phyloP scores from a whole-genome alignment of 1,284 basidiomycete genomes.

The Fomitiporia mediterranea region DNA sequence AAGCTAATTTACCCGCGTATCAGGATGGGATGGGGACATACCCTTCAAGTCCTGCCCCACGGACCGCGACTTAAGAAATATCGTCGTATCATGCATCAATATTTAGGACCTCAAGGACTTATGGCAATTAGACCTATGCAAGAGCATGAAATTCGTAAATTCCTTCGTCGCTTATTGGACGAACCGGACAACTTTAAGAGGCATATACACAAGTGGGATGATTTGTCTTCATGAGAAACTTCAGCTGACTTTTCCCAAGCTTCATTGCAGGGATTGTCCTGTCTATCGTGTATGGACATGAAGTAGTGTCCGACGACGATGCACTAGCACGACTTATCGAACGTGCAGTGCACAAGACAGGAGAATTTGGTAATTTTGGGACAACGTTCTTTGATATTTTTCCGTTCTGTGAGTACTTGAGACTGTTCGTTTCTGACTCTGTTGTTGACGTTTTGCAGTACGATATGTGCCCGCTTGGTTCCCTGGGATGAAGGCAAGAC shows the following conservation, averaged over 20 bases:
- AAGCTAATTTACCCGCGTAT: background rate
- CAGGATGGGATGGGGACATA: slow-evolving; percentile 26
- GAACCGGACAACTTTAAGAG: slow-evolving; percentile 22
- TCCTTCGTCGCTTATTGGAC: slow-evolving; percentile 23
- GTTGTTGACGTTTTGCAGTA: background rate
- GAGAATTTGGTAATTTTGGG: slow-evolving; percentile 7
- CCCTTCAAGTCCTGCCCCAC: slow-evolving; percentile 26
- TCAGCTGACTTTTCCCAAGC: slow-evolving; percentile 10
- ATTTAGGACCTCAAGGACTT: slow-evolving; percentile 23
- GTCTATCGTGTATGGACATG: slow-evolving; percentile 8
- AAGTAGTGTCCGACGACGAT: slow-evolving; percentile 8
- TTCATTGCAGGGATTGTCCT: background rate
- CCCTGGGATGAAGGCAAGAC: slow-evolving; percentile 11
- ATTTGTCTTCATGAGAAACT: no score
- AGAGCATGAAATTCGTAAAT: slow-evolving; percentile 24
- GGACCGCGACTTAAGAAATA: slow-evolving; percentile 29
- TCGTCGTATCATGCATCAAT: slow-evolving; percentile 29
- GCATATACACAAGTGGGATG: slow-evolving; percentile 29
- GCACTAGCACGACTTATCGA: background rate
- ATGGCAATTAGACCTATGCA: slow-evolving; percentile 25
- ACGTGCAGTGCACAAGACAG: no score
- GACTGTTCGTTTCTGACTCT: background rate
- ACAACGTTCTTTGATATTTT: slow-evolving; percentile 8
- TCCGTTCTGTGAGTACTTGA: slow-evolving; percentile 8
- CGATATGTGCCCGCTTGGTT: slow-evolving; percentile 15